Evolutionary conservation across 164 flowering plant species (phyloP), one percentile per base, ranked within the genome.

Genomic region (Umbilicus rupestris): DNA sequence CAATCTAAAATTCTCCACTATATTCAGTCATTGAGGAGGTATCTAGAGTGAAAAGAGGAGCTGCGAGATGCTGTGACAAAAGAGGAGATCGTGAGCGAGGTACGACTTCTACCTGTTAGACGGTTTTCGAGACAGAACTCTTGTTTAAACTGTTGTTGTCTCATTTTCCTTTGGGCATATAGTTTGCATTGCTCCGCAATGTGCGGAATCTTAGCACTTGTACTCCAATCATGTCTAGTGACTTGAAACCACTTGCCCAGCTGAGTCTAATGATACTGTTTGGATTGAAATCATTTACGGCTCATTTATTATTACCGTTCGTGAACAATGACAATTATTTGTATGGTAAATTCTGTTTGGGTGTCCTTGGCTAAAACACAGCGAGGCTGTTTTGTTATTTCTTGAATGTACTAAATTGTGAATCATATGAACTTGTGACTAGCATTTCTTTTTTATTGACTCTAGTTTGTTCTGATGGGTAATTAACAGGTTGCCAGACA

Each of bases 1-100:
- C 15, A 30, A 30, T 14, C 60, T 55, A 12, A 55, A 11, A 12
- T 52, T 55, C 60, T 26, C 28, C 17, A 26, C 22, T 28, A 0
- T 55, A 14, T 55, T 55, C 33, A 92, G 98, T 87, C 79, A 8
- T 62, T 92, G 68, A 79, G 93, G 74, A 89, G 87, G 72, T 75
- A 75, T 29, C 71, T 85, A 67, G 68, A 79, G 67, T 75, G 70
- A 44, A 85, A 74, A 58, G 82, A 79, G 60, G 94, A 88, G 73
- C 55, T 95, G 77, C 88, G 83, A 41, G 37, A 75, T 8, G 88
- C 94, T 55, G 89, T 95, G 75, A 84, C 87, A 14, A 85, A 80
- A 70, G 97, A 95, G 22, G 97, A 89, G 71, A 69, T 95, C 67
- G 79, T 87, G 10, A 75, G 83, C 41, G 99, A 95, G 99, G 99